Evolutionary conservation across 768 basidiomycete genomes (phyloP), one percentile per base, ranked within the genome.

Genomic region (Calocybe cyanea): DNA sequence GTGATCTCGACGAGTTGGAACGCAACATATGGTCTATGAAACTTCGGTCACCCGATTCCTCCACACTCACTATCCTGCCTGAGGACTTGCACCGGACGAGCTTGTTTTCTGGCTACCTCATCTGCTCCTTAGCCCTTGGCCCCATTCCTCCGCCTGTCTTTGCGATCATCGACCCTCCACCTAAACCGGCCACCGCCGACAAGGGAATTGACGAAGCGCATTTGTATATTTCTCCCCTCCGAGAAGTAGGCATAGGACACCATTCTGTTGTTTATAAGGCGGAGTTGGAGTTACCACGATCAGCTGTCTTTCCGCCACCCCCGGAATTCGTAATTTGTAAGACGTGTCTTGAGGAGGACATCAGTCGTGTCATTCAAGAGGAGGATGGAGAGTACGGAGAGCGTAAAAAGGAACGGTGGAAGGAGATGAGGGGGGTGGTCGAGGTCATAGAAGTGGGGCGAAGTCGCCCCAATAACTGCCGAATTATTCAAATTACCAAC

Each of bases 211-310:
- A 61, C 15, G 73, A 70, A 40, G 75, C 71, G 1, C 77, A 81
- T 54, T 62, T 82, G 14, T 76, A 78, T 45, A 48, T 83, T 41
- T 67, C 69, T 2, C 67, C 70, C 0, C 30, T 32, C 0, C 53
- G 67, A 24, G 37, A n/a, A 17, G 49, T 70, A 6, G 81, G 80
- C 4, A 0, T 8, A 0, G 81, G 83, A 0, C 53, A 77, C 53
- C 82, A 84, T 54, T 83, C 82, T 0, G 38, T 60, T 24, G 76
- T 79, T 0, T 75, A 77, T 52, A 54, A 65, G 35, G 77, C 70
- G 4, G 74, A 78, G 42, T 73, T 73, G 66, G 54, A 52, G 40
- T 42, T 55, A 5, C 51, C 54, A 1, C 48, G 54, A 20, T 37
- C 51, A n/a, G 33, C 42, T 7, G 18, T 52, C 40, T 8, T 46